A percentile compares a stretch with the other conserved stretches of the same genome.
Evolutionary conservation across 73 alveolate genomes (phyloP).

Genomic region (Vitrella brassicaformis): DNA sequence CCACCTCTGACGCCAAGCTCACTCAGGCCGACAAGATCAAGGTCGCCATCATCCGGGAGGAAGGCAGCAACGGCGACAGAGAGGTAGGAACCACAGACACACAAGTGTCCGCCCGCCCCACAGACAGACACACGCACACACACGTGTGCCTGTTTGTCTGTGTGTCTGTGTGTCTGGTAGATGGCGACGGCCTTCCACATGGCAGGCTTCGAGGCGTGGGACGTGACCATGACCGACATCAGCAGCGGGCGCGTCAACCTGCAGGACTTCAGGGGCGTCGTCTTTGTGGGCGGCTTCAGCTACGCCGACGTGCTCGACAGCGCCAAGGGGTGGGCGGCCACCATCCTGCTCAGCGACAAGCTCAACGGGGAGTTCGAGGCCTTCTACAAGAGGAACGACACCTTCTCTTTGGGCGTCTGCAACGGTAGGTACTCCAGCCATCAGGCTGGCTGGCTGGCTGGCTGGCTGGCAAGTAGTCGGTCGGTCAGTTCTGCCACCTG

Average conservation of each 20-base stretch:
- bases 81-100: slow-evolving; percentile 31
- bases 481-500: too few species aligned
- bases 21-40: slow-evolving; percentile 8
- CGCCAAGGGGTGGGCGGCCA: slow-evolving; percentile 28
- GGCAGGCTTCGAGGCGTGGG: slow-evolving; percentile 37
- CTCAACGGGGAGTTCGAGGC: slow-evolving; percentile 20
- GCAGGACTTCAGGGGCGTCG: slow-evolving; percentile 20
- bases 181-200: slow-evolving; percentile 23
- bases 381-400: slow-evolving; percentile 23
- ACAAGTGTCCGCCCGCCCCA: too few species aligned
- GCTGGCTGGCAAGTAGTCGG: too few species aligned
- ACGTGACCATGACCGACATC: slow-evolving; percentile 26
- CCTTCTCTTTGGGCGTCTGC: slow-evolving; percentile 34
- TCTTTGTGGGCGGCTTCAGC: slow-evolving; percentile 25
- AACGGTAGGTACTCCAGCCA: background rate
- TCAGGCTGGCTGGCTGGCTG: background rate
- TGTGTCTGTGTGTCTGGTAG: background rate
- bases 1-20: slow-evolving; percentile 13
- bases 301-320: slow-evolving; percentile 22
- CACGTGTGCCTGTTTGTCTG: background rate
- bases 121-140: too few species aligned
- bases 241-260: slow-evolving; percentile 13
- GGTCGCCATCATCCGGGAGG: slow-evolving; percentile 34
- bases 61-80: slow-evolving; percentile 34
- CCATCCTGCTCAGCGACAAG: slow-evolving; percentile 23